Conservation (phyloP, 225 moss, liverwort and hornwort species). For the Sphagnum tenellum region DNA sequence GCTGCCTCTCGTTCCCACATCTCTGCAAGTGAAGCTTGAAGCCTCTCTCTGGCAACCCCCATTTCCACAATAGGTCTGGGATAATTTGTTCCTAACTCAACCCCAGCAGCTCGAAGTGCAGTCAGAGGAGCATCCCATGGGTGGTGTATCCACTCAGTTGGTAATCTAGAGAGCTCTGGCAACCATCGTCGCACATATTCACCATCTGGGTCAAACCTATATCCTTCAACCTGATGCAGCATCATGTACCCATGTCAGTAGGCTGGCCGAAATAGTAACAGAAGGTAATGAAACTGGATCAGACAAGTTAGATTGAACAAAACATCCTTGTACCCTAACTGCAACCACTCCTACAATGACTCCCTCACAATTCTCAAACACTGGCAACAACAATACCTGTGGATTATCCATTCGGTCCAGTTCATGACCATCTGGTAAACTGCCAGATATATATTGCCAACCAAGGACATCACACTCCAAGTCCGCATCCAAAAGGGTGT, state of each 20-base stretch:
- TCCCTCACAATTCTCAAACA: no score
- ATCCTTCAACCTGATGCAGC: constrained; percentile 41
- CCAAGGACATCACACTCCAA: constrained; percentile 56
- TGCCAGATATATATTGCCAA: constrained; percentile 59
- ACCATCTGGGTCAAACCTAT: constrained; percentile 49
- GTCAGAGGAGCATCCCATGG: constrained; percentile 49
- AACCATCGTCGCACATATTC: constrained; percentile 54
- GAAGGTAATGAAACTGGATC: no score
- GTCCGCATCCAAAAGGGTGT: constrained; percentile 50
- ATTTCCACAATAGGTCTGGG: constrained; percentile 47
- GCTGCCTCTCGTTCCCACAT: constrained; percentile 59
- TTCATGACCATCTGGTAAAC: constrained; percentile 56
- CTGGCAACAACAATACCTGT: constrained; percentile 17
- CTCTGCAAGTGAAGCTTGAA: constrained; percentile 34
- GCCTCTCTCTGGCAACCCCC: constrained; percentile 19
- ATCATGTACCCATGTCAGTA: neutral
- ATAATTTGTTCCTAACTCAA: constrained; percentile 50
- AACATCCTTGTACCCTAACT: no score
- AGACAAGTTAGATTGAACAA: no score
- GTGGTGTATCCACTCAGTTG: constrained; percentile 57
- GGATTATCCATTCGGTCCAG: constrained; percentile 56
- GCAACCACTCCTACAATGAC: no score
- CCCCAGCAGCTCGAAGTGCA: constrained; percentile 46
- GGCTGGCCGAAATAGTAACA: no score
- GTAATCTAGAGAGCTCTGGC: constrained; percentile 47